Percentiles rank a stretch among this genome's conserved stretches.
phyloP scores from a whole-genome alignment of 352 stramenopile genomes.

The Phytophthora quininea region DNA sequence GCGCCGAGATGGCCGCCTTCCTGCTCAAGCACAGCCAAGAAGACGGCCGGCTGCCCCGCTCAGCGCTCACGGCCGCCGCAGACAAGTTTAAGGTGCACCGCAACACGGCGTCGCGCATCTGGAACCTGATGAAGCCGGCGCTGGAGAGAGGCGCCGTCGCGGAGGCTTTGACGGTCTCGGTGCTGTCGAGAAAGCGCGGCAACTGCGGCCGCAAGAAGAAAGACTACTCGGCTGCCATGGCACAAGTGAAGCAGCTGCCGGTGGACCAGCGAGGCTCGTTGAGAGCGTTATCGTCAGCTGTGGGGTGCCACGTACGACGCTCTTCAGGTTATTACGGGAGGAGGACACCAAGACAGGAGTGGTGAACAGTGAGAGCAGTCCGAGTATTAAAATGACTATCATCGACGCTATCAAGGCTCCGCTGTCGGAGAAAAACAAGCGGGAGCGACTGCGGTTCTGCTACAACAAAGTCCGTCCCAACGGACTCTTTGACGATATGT shows the following conservation, averaged over 20 bases:
- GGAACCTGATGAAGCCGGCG: conserved; percentile 42
- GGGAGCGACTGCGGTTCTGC: conserved; percentile 42
- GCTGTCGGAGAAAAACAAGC: conserved; percentile 48
- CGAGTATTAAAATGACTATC: conserved; percentile 18
- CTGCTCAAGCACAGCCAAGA: conserved; percentile 43
- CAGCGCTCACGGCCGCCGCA: conserved; percentile 40
- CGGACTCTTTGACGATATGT: conserved; percentile 49
- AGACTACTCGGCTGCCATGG: conserved; percentile 43
- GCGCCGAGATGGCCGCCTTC: conserved; percentile 42
- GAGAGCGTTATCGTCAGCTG: conserved; percentile 40
- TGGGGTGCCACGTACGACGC: conserved; percentile 46
- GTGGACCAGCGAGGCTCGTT: conserved; percentile 42
- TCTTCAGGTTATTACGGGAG: conserved; percentile 42
- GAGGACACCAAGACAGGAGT: conserved; percentile 15
- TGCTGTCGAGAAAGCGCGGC: conserved; percentile 43
- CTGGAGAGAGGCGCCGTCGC: conserved; percentile 22
- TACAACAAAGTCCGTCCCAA: conserved; percentile 38
- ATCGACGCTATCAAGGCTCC: conserved; percentile 38
- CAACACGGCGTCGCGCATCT: conserved; percentile 52
- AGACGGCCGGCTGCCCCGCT: conserved; percentile 32
- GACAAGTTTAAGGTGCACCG: conserved; percentile 47
- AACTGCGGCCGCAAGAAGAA: conserved; percentile 54
- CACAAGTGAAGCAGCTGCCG: conserved; percentile 43
- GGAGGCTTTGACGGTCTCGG: conserved; percentile 41
- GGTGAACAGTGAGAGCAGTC: background rate